phyloP scores from a whole-genome alignment of 2,329 filamentous ascomycete species.

The Fusarium foetens region DNA sequence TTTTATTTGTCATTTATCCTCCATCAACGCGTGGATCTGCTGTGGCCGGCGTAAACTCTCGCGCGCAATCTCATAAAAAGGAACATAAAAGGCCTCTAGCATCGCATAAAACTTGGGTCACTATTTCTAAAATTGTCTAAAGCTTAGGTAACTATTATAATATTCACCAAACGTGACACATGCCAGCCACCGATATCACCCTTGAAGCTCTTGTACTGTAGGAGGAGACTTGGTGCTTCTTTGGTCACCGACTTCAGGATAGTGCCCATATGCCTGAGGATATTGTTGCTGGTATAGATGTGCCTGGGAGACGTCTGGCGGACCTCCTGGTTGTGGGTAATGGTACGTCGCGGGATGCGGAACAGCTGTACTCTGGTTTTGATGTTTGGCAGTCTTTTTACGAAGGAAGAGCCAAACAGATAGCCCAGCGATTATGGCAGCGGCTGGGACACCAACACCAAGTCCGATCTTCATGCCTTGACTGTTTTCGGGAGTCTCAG shows the following conservation, averaged over 20 bases:
- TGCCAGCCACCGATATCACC: neutral
- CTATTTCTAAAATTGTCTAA: neutral
- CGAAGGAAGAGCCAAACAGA: conserved; percentile 6
- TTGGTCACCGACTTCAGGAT: neutral
- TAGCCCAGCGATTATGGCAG: neutral
- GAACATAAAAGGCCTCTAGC: neutral
- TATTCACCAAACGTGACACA: neutral
- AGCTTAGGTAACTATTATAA: neutral
- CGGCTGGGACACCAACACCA: conserved; percentile 18
- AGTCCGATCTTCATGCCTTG: conserved; percentile 21
- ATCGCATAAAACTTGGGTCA: neutral
- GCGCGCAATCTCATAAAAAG: neutral
- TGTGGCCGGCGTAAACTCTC: neutral
- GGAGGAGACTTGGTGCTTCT: neutral
- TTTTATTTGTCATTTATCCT: neutral
- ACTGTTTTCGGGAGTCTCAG: neutral
- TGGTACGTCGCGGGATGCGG: neutral
- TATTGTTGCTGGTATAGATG: neutral
- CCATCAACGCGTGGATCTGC: neutral
- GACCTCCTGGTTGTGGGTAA: neutral
- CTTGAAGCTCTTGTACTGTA: neutral
- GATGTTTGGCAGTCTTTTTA: neutral
- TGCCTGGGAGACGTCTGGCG: neutral
- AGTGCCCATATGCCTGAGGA: neutral
- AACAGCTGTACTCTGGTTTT: neutral